These are phyloP conservation scores for Flaveria robusta DNA, from an alignment of 129 eudicot species.

Conservation along the genomic window DNA sequence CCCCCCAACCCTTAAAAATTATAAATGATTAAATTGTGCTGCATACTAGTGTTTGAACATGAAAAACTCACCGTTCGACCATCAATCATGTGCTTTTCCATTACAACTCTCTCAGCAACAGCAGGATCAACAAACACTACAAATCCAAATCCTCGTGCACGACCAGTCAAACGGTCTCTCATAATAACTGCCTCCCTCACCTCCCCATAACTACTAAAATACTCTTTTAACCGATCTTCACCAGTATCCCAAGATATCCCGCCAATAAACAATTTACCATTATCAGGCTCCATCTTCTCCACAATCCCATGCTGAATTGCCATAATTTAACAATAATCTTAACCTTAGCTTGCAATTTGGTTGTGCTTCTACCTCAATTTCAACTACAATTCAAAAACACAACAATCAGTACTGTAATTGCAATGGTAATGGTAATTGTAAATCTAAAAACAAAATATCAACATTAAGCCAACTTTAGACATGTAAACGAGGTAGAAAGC, in stretches of 20 bases:
- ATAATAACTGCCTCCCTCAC: slow-evolving; percentile 78
- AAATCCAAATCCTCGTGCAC: slow-evolving; percentile 88
- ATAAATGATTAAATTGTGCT: slow-evolving; percentile 11
- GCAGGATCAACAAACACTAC: slow-evolving; percentile 74
- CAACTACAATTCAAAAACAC: slow-evolving; percentile 23
- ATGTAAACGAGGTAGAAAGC: not conserved
- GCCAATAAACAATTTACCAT: slow-evolving; percentile 75
- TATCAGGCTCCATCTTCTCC: slow-evolving; percentile 68
- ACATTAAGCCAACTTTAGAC: not conserved
- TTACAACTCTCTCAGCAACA: slow-evolving; percentile 77
- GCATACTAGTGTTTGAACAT: not conserved
- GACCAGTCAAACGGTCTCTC: slow-evolving; percentile 80
- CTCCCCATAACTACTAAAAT: slow-evolving; percentile 68
- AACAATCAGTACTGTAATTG: not conserved
- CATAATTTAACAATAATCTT: slow-evolving; percentile 24
- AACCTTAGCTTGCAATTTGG: slow-evolving; percentile 5
- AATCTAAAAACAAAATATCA: not conserved
- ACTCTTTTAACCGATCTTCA: slow-evolving; percentile 70
- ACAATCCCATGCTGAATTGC: slow-evolving; percentile 32
- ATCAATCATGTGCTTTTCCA: slow-evolving; percentile 84
- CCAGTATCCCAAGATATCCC: slow-evolving; percentile 94
- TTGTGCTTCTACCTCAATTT: slow-evolving; percentile 19
- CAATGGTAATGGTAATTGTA: not conserved
- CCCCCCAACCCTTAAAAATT: too few relatives aligned
- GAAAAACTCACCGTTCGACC: slow-evolving; percentile 70